Conservation (phyloP, 73 alveolate genomes). For the Paramecium sexaurelia region DNA sequence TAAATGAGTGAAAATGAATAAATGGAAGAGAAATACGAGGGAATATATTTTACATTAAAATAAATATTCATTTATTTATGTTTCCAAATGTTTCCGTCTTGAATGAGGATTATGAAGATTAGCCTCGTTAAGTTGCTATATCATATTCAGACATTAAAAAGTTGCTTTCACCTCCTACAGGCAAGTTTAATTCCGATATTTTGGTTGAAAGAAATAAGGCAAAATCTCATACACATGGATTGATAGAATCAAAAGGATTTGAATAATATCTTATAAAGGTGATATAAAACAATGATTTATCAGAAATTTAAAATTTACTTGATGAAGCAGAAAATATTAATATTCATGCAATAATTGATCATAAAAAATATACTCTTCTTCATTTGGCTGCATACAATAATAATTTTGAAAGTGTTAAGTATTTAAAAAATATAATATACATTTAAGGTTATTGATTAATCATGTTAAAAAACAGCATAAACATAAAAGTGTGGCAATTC, state of each 20-base stretch:
- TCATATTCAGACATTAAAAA: neutral
- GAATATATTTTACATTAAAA: neutral
- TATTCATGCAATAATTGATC: neutral
- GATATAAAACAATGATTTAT: neutral
- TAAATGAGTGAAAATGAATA: slow-evolving; percentile 81
- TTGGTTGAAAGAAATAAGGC: neutral
- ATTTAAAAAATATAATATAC: neutral
- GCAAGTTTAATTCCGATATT: neutral
- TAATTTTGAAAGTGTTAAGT: slow-evolving; percentile 16
- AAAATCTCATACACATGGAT: neutral
- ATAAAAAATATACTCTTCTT: slow-evolving; percentile 26
- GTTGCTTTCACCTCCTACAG: neutral
- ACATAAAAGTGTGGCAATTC: slow-evolving; percentile 25
- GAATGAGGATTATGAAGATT: neutral
- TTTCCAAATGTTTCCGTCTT: slow-evolving; percentile 1
- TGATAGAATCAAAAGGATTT: slow-evolving; percentile 11
- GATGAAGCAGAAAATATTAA: slow-evolving; percentile 38
- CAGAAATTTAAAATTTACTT: neutral
- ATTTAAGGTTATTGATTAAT: neutral
- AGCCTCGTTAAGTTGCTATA: neutral
- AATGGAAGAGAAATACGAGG: slow-evolving; percentile 83
- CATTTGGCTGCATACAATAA: slow-evolving; percentile 45
- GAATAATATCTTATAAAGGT: slow-evolving; percentile 9
- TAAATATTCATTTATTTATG: neutral
- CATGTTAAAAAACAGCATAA: slow-evolving; percentile 39